Percentiles rank a stretch among this genome's conserved stretches.
These are phyloP conservation scores for Hypoxylon intermedium DNA, from an alignment of 495 filamentous ascomycete species.

Conservation along the genomic window DNA sequence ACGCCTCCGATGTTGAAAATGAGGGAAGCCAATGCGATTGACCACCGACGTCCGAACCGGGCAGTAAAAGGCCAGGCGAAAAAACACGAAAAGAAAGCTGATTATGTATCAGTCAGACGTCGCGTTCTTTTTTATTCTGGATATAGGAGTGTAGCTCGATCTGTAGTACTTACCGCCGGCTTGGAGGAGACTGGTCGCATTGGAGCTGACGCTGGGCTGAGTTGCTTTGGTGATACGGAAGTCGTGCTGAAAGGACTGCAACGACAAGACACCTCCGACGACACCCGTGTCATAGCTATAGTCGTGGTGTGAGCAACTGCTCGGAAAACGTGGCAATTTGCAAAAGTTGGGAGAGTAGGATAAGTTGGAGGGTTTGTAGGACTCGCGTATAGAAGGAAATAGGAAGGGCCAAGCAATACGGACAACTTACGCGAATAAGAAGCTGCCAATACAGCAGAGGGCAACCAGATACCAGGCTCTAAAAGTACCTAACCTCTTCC, in stretches of 20 bases:
- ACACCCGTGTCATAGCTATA: conserved; percentile 64
- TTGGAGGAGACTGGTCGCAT: conserved; percentile 67
- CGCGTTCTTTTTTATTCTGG: background rate
- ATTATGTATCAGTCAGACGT: conserved; percentile 37
- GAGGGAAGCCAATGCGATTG: conserved; percentile 49
- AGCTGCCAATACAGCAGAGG: conserved; percentile 39
- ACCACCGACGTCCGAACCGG: conserved; percentile 53
- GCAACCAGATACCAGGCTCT: conserved; percentile 38
- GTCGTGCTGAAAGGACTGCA: conserved; percentile 63
- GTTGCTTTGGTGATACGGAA: conserved; percentile 46
- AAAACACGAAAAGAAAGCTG: conserved; percentile 52
- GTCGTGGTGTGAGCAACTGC: background rate
- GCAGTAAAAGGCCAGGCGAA: conserved; percentile 55
- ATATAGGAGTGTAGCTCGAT: background rate
- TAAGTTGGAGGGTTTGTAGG: too few species aligned
- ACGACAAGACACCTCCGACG: conserved; percentile 63
- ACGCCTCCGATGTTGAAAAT: conserved; percentile 56
- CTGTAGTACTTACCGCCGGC: conserved; percentile 44
- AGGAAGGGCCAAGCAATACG: background rate
- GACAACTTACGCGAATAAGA: conserved; percentile 35
- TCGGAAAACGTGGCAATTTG: too few species aligned
- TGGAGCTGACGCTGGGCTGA: conserved; percentile 51
- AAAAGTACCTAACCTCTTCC: conserved; percentile 32
- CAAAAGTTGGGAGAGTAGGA: background rate
- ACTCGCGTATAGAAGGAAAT: background rate